A percentile compares a stretch with the other conserved stretches of the same genome.
Conservation (phyloP, 352 stramenopile species). For the Phytophthora brassicae region DNA sequence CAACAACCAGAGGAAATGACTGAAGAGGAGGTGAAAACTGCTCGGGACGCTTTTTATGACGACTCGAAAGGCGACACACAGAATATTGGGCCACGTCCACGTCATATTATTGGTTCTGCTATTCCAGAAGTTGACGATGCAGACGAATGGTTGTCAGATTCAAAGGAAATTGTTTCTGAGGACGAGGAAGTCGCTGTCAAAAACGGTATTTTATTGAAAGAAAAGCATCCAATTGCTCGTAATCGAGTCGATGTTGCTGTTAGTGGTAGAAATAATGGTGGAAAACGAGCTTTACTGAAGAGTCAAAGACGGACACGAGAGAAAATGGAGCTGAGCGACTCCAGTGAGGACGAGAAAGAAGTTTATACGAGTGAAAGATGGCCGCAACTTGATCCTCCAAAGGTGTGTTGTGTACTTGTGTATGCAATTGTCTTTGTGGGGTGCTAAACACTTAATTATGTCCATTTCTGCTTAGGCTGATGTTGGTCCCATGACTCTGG, state of each 20-base stretch:
- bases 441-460: background rate
- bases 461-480: constrained; percentile 21
- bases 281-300: constrained; percentile 1
- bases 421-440: background rate
- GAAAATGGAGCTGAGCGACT: constrained; percentile 9
- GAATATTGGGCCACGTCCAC: constrained; percentile 28
- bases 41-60: constrained; percentile 40
- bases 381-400: constrained; percentile 51
- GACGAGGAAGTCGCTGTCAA: constrained; percentile 10
- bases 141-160: constrained; percentile 69
- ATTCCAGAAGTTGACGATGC: constrained; percentile 32
- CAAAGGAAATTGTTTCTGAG: constrained; percentile 36
- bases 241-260: background rate
- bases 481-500: constrained; percentile 47
- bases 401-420: constrained; percentile 31
- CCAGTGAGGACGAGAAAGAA: constrained; percentile 32
- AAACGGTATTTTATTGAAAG: background rate
- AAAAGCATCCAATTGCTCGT: background rate
- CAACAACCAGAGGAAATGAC: constrained; percentile 18
- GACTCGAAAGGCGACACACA: constrained; percentile 28
- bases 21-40: constrained; percentile 23
- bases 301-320: constrained; percentile 8
- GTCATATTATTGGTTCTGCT: constrained; percentile 47
- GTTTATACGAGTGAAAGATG: constrained; percentile 40
- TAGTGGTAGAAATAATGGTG: background rate